These are phyloP conservation scores for Solanum pinnatisectum DNA, from an alignment of 257 asterid genomes.

Conservation along the genomic window DNA sequence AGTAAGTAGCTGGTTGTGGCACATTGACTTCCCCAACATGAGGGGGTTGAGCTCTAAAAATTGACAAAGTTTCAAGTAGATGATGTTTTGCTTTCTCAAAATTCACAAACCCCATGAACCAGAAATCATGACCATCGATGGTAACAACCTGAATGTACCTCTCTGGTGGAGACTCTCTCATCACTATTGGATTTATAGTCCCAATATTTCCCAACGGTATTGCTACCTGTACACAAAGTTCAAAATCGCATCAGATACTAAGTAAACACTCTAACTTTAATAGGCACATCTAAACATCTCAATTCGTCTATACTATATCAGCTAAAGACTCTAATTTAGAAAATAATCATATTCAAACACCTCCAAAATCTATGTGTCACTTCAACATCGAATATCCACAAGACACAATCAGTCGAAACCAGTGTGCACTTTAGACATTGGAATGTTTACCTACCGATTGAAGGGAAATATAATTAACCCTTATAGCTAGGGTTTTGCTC, in stretches of 20 bases:
- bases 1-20: background rate
- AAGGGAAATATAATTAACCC: background rate
- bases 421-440: background rate
- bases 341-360: background rate
- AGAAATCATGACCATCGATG: constrained; percentile 62
- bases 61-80: constrained; percentile 43
- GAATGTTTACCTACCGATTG: too few relatives aligned
- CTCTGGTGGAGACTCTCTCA: constrained; percentile 48
- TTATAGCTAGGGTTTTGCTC: background rate
- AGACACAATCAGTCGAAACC: background rate
- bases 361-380: background rate
- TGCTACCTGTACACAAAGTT: constrained; percentile 28
- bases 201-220: constrained; percentile 46
- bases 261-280: too few relatives aligned
- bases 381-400: background rate
- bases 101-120: constrained; percentile 83
- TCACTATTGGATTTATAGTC: constrained; percentile 46
- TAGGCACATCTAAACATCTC: background rate
- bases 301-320: too few relatives aligned
- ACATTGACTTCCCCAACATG: background rate
- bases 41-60: constrained; percentile 9
- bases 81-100: constrained; percentile 65
- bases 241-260: too few relatives aligned
- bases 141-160: constrained; percentile 52
- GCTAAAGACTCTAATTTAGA: background rate